Evolutionary conservation across 2,329 filamentous ascomycete species (phyloP).

Genomic region (Dactylellina haptotyla): DNA sequence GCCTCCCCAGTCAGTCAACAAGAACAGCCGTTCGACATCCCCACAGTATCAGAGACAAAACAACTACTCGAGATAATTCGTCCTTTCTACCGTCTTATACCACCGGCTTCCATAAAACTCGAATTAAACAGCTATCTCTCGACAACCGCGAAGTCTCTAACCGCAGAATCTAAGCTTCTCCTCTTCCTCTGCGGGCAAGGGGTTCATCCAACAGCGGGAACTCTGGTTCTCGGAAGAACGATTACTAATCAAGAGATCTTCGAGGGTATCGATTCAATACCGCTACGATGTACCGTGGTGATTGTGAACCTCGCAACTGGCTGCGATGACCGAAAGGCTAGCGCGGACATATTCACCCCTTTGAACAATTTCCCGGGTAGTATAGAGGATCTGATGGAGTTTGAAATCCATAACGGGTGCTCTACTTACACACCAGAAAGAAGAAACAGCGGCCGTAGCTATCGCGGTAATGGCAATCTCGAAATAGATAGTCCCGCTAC

Average conservation of each 20-base stretch:
- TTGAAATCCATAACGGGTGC: not conserved
- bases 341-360: slow-evolving; percentile 3
- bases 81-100: slow-evolving; percentile 21
- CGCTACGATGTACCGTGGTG: slow-evolving; percentile 20
- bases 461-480: not conserved
- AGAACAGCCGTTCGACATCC: not conserved
- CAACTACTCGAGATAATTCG: slow-evolving; percentile 30
- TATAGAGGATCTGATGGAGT: slow-evolving; percentile 8
- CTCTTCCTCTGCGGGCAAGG: slow-evolving; percentile 31
- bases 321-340: slow-evolving; percentile 7
- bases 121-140: slow-evolving; percentile 25
- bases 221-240: slow-evolving; percentile 14
- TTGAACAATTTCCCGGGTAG: not conserved
- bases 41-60: slow-evolving; percentile 5
- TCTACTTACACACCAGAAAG: not conserved
- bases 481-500: too few species aligned
- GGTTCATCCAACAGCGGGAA: slow-evolving; percentile 19
- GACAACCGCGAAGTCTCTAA: not conserved
- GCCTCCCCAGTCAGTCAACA: not conserved
- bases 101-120: slow-evolving; percentile 1
- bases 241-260: slow-evolving; percentile 28
- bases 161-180: slow-evolving; percentile 6
- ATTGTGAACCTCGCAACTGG: slow-evolving; percentile 24
- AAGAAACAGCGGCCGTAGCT: not conserved
- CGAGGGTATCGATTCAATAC: slow-evolving; percentile 29